These are phyloP conservation scores for Triticum dicoccoides DNA, from an alignment of 176 grass and related monocot species.

Conservation along the genomic window DNA sequence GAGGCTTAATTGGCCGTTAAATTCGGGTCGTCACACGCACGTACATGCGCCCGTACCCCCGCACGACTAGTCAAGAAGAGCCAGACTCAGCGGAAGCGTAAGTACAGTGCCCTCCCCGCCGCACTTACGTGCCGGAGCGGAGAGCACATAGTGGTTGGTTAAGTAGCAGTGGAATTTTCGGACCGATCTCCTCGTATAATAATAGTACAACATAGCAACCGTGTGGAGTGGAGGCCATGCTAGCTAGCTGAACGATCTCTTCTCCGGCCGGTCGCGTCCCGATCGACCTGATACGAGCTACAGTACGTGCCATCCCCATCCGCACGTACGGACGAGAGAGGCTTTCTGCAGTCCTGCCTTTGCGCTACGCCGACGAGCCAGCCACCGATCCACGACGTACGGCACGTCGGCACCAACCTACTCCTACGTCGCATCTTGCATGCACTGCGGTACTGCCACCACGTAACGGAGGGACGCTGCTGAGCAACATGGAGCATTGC, in stretches of 20 bases:
- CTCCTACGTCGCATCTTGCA: too few relatives aligned
- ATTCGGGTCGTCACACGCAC: too few relatives aligned
- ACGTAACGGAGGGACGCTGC: too few relatives aligned
- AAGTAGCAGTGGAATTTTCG: neutral
- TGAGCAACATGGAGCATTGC: too few relatives aligned
- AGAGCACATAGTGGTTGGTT: too few relatives aligned
- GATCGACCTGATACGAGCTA: neutral
- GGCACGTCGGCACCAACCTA: too few relatives aligned
- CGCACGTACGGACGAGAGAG: too few relatives aligned
- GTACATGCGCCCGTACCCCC: neutral
- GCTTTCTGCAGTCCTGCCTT: too few relatives aligned
- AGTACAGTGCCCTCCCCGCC: neutral
- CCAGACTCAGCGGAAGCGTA: too few relatives aligned
- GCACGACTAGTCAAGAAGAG: neutral
- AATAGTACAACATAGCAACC: neutral
- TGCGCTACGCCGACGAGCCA: neutral
- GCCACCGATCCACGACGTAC: neutral
- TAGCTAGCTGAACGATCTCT: neutral
- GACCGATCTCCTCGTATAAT: neutral
- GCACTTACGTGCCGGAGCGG: neutral
- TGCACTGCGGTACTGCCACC: too few relatives aligned
- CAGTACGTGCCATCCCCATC: too few relatives aligned
- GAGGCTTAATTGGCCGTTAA: neutral
- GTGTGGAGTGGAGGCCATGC: neutral
- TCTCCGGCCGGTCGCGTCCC: neutral